These are phyloP conservation scores for Pichia sporocuriosa DNA, from an alignment of 805 yeast species.

Conservation along the genomic window DNA sequence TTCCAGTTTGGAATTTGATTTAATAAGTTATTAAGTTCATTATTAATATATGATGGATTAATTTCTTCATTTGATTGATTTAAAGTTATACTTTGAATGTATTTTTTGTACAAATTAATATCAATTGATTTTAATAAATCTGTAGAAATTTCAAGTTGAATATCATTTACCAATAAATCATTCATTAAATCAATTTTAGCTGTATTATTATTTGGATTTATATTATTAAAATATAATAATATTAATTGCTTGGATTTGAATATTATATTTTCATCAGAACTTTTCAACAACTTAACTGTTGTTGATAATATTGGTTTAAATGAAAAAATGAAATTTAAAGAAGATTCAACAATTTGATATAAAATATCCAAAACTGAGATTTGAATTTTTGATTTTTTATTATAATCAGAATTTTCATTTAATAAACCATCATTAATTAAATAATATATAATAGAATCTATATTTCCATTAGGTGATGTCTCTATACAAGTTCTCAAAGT, in stretches of 20 bases:
- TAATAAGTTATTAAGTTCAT: slow-evolving; percentile 2
- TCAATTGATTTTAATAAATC: slow-evolving; percentile 28
- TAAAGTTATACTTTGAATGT: neutral
- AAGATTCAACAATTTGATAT: slow-evolving; percentile 33
- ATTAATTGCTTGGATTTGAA: slow-evolving; percentile 25
- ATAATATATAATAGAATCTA: slow-evolving; percentile 26
- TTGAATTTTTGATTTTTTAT: slow-evolving; percentile 35
- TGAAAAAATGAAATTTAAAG: slow-evolving; percentile 26
- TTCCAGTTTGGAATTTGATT: slow-evolving; percentile 14
- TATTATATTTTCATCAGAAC: slow-evolving; percentile 15
- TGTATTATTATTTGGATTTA: slow-evolving; percentile 26
- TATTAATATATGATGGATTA: neutral
- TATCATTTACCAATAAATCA: slow-evolving; percentile 33
- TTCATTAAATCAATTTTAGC: slow-evolving; percentile 41
- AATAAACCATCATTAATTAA: slow-evolving; percentile 38
- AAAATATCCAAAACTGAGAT: slow-evolving; percentile 41
- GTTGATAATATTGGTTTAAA: slow-evolving; percentile 27
- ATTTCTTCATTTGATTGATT: neutral
- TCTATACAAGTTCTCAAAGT: slow-evolving; percentile 52
- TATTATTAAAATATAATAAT: slow-evolving; percentile 31
- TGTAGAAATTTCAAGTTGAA: slow-evolving; percentile 22
- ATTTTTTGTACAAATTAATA: slow-evolving; percentile 16
- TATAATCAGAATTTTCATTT: too few species aligned
- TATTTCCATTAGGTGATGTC: slow-evolving; percentile 33
- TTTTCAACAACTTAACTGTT: slow-evolving; percentile 20